These are phyloP conservation scores for Solanum verrucosum DNA, from an alignment of 257 asterid species.

Conservation along the genomic window DNA sequence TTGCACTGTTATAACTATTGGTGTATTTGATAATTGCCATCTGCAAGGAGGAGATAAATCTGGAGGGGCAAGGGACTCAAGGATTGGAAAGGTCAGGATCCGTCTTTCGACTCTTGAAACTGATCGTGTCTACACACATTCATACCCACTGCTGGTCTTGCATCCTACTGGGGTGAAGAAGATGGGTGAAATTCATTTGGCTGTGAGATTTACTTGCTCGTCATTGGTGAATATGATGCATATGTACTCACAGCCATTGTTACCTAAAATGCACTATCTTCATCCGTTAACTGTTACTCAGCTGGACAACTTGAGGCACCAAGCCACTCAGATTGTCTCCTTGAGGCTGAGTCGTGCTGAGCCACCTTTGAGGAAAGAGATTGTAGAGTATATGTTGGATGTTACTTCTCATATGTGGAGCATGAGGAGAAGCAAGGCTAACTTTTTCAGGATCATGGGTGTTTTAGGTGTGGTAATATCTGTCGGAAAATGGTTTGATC, in stretches of 20 bases:
- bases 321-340: conserved; percentile 40
- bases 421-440: conserved; percentile 51
- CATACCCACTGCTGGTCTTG: conserved; percentile 37
- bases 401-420: conserved; percentile 57
- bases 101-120: conserved; percentile 46
- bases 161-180: conserved; percentile 43
- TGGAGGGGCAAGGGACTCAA: conserved; percentile 30
- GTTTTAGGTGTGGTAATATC: conserved; percentile 33
- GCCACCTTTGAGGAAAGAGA: conserved; percentile 44
- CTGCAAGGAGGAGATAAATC: conserved; percentile 38
- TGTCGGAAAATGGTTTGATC: conserved; percentile 48
- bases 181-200: conserved; percentile 48
- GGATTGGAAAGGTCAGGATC: conserved; percentile 44
- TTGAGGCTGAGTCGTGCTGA: conserved; percentile 43
- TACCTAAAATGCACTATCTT: conserved; percentile 44
- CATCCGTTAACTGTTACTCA: conserved; percentile 36
- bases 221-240: conserved; percentile 45
- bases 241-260: conserved; percentile 36
- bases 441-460: conserved; percentile 45
- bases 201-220: conserved; percentile 37
- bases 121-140: conserved; percentile 40
- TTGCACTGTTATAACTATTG: conserved; percentile 42
- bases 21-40: conserved; percentile 42
- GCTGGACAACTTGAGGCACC: conserved; percentile 47
- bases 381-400: conserved; percentile 43